phyloP scores from a whole-genome alignment of 495 filamentous ascomycete genomes.

The Lasiosphaeria hispida region DNA sequence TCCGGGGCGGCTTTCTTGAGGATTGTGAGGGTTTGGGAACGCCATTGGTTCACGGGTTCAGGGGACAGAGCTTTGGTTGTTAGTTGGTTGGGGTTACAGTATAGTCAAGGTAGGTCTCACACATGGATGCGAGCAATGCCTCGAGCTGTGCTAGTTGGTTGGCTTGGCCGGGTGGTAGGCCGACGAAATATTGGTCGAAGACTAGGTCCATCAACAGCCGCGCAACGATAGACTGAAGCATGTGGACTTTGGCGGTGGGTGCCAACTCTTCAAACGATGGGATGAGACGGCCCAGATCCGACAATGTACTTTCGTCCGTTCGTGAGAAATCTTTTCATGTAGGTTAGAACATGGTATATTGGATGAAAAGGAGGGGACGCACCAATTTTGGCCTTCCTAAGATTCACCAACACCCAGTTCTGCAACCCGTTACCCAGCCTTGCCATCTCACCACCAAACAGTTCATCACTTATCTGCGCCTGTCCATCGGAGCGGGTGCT shows the following conservation, averaged over 20 bases:
- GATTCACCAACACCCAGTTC: slow-evolving; percentile 57
- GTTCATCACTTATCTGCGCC: slow-evolving; percentile 53
- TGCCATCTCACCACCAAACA: slow-evolving; percentile 46
- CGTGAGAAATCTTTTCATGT: slow-evolving; percentile 36
- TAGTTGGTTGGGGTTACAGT: background rate
- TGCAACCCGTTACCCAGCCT: slow-evolving; percentile 54
- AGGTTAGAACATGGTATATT: background rate
- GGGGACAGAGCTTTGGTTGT: slow-evolving; percentile 32
- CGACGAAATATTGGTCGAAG: slow-evolving; percentile 54
- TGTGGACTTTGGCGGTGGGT: slow-evolving; percentile 47
- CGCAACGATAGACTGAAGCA: slow-evolving; percentile 53
- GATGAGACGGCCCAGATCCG: slow-evolving; percentile 44
- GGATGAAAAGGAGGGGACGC: slow-evolving; percentile 16
- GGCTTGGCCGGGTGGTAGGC: slow-evolving; percentile 44
- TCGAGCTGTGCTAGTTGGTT: slow-evolving; percentile 43
- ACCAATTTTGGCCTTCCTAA: slow-evolving; percentile 52
- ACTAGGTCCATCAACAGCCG: slow-evolving; percentile 49
- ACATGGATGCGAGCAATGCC: slow-evolving; percentile 41
- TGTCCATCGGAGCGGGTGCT: slow-evolving; percentile 42
- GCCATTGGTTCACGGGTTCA: slow-evolving; percentile 55
- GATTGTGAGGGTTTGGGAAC: slow-evolving; percentile 50
- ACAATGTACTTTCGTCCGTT: slow-evolving; percentile 32
- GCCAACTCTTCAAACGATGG: slow-evolving; percentile 50
- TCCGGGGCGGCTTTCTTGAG: slow-evolving; percentile 45
- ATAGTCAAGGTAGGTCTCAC: slow-evolving; percentile 31